phyloP scores from a whole-genome alignment of 139 green algal genomes.

The Picochlorum costavermella region DNA sequence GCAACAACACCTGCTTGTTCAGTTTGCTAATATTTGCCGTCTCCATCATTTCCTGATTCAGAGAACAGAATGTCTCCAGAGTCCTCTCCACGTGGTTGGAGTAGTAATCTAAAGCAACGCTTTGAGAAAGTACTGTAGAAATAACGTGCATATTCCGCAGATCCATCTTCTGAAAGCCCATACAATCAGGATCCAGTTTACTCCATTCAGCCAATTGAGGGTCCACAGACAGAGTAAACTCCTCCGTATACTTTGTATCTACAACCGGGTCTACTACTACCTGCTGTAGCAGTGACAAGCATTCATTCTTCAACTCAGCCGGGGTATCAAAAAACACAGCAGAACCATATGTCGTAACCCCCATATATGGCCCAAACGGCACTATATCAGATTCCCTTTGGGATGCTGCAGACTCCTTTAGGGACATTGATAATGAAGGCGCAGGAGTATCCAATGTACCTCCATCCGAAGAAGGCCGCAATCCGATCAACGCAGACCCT shows the following conservation, averaged over 20 bases:
- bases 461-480: not conserved
- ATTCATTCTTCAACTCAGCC: slow-evolving; percentile 12
- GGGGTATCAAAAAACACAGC: slow-evolving; percentile 51
- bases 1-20: slow-evolving; percentile 38
- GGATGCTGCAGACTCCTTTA: too few species aligned
- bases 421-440: too few species aligned
- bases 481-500: slow-evolving; percentile 19
- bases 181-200: slow-evolving; percentile 23
- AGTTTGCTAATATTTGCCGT: slow-evolving; percentile 36
- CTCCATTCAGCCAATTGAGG: slow-evolving; percentile 12
- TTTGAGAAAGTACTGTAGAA: slow-evolving; percentile 44
- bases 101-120: slow-evolving; percentile 55
- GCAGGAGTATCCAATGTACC: not conserved
- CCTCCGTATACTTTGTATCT: slow-evolving; percentile 33
- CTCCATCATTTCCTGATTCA: slow-evolving; percentile 49
- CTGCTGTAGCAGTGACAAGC: slow-evolving; percentile 5
- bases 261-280: slow-evolving; percentile 16
- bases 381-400: slow-evolving; percentile 25
- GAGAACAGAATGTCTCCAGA: slow-evolving; percentile 42
- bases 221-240: slow-evolving; percentile 28
- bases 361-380: slow-evolving; percentile 34
- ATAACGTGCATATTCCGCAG: slow-evolving; percentile 47
- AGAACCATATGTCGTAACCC: slow-evolving; percentile 40
- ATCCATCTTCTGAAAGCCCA: slow-evolving; percentile 33
- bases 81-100: slow-evolving; percentile 40